Evolutionary conservation across 2,329 filamentous ascomycete species (phyloP).

Genomic region (Claviceps purpurea): DNA sequence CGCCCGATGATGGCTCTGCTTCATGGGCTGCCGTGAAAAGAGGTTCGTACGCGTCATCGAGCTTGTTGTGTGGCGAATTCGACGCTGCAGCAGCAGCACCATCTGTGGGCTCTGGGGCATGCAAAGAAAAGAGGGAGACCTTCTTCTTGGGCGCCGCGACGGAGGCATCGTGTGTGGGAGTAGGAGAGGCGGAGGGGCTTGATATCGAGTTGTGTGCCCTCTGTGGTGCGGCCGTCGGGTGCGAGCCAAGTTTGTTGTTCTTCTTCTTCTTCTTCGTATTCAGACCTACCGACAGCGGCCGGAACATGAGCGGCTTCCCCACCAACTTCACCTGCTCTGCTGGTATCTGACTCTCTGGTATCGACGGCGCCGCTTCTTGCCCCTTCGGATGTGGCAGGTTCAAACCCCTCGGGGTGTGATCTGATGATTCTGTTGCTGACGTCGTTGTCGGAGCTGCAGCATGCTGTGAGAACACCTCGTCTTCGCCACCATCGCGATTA

Average conservation of each 20-base stretch:
- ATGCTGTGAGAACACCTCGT: conserved; percentile 4
- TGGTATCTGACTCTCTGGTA: conserved; percentile 42
- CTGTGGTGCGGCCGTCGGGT: conserved; percentile 3
- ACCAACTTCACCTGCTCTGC: conserved; percentile 54
- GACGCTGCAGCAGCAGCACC: conserved; percentile 10
- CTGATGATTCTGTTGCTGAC: conserved; percentile 3
- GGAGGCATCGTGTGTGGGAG: conserved; percentile 3
- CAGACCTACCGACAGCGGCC: conserved; percentile 71
- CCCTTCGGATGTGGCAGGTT: conserved; percentile 30
- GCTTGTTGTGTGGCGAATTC: conserved; percentile 10
- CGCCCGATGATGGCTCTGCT: background rate
- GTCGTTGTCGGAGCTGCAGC: conserved; percentile 5
- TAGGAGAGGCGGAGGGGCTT: background rate
- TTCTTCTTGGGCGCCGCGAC: conserved; percentile 35
- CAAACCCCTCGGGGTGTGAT: conserved; percentile 11
- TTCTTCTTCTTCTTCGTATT: conserved; percentile 53
- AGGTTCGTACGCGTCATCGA: conserved; percentile 32
- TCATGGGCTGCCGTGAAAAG: conserved; percentile 29
- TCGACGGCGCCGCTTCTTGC: conserved; percentile 29
- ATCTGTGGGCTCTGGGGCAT: conserved; percentile 24
- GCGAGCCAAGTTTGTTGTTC: conserved; percentile 7
- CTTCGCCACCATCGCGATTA: conserved; percentile 37
- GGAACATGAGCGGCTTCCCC: conserved; percentile 77
- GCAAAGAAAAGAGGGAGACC: conserved; percentile 57
- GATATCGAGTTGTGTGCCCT: conserved; percentile 7